Percentiles rank a stretch among this genome's conserved stretches.
phyloP scores from a whole-genome alignment of 306 rosid genomes.

The Lathyrus oleraceus region DNA sequence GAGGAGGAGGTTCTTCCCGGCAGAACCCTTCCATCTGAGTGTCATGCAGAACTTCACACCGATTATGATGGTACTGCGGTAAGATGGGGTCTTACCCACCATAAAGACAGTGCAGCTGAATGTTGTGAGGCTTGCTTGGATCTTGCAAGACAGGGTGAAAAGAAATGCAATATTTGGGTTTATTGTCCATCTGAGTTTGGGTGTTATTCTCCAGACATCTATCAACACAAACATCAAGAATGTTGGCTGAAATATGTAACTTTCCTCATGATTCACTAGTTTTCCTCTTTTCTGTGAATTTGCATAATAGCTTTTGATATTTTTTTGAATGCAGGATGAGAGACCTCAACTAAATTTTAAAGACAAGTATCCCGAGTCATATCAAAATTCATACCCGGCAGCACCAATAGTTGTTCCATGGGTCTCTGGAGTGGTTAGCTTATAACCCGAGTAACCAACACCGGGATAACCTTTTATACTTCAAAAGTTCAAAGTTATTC shows the following conservation, averaged over 20 bases:
- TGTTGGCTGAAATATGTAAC: conserved; percentile 98
- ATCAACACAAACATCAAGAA: conserved; percentile 76
- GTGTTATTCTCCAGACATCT: conserved; percentile 89
- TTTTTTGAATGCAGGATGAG: conserved; percentile 65
- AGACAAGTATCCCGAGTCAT: conserved; percentile 71
- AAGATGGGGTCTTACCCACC: conserved; percentile 94
- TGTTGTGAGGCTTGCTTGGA: conserved; percentile 95
- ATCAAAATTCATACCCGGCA: conserved; percentile 60
- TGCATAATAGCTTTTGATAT: conserved; percentile 4
- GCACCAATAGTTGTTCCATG: conserved; percentile 84
- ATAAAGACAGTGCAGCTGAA: conserved; percentile 94
- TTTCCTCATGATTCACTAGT: conserved; percentile 6
- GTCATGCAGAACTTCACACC: conserved; percentile 70
- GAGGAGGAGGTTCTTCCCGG: conserved; percentile 84
- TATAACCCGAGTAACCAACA: conserved; percentile 34
- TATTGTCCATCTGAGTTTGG: conserved; percentile 88
- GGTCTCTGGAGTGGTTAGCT: conserved; percentile 72
- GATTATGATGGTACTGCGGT: conserved; percentile 92
- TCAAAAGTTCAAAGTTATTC: conserved; percentile 33
- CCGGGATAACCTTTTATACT: conserved; percentile 21
- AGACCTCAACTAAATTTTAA: conserved; percentile 73
- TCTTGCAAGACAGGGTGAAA: conserved; percentile 68
- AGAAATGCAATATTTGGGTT: conserved; percentile 92
- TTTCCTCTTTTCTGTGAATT: conserved; percentile 3
- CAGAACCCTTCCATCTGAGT: conserved; percentile 69